Conservation (phyloP, 208 protist genomes). For the Wallacemonas sp. region DNA sequence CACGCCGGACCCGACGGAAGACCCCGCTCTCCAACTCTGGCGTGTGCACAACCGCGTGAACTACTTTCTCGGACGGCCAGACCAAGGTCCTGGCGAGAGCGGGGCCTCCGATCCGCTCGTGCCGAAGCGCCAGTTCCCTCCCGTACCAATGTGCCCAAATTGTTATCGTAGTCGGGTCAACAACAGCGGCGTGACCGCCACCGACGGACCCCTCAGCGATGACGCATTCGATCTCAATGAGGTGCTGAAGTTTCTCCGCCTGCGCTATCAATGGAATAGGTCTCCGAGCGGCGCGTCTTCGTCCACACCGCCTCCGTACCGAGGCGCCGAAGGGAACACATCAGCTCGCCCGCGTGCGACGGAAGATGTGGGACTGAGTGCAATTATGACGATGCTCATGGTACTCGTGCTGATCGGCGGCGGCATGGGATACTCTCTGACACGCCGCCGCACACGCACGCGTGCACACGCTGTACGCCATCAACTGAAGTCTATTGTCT, state of each 20-base stretch:
- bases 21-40: slow-evolving; percentile 62
- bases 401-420: slow-evolving; percentile 20
- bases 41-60: slow-evolving; percentile 77
- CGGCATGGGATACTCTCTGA: slow-evolving; percentile 24
- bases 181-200: not conserved
- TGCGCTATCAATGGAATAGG: slow-evolving; percentile 52
- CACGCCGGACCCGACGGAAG: slow-evolving; percentile 20
- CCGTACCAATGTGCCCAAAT: slow-evolving; percentile 20
- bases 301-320: too few species aligned
- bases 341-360: too few species aligned
- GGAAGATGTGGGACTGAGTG: too few species aligned
- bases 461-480: slow-evolving; percentile 4
- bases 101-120: slow-evolving; percentile 52
- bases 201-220: not conserved
- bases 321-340: too few species aligned
- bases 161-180: slow-evolving; percentile 29
- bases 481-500: slow-evolving; percentile 15
- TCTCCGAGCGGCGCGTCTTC: too few species aligned
- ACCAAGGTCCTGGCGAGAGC: slow-evolving; percentile 14
- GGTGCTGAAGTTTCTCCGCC: slow-evolving; percentile 22
- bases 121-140: slow-evolving; percentile 61
- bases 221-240: not conserved
- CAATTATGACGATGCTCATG: slow-evolving; percentile 27
- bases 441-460: not conserved
- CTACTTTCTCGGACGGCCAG: slow-evolving; percentile 28